phyloP scores from a whole-genome alignment of 108 stramenopile genomes.

The Cyclotella cryptica region DNA sequence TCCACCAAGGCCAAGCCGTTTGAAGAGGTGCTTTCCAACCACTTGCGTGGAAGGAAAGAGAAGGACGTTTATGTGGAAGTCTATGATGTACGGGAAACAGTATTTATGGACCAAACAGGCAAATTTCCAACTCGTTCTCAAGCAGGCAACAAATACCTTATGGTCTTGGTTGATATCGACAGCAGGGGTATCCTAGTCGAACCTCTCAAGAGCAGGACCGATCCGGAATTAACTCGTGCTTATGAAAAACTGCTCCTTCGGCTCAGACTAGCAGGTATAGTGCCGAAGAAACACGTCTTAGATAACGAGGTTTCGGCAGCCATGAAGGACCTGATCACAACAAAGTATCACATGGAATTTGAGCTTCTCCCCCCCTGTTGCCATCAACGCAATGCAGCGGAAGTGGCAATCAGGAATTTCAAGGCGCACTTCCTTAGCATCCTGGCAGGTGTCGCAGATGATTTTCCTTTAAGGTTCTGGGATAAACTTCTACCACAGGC shows the following conservation, averaged over 20 bases:
- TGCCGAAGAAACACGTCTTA: neutral
- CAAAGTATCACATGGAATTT: neutral
- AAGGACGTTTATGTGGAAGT: neutral
- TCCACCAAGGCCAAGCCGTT: neutral
- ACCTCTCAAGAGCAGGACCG: neutral
- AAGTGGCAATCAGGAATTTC: slow-evolving; percentile 2
- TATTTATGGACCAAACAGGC: neutral
- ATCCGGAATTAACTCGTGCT: neutral
- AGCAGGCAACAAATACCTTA: no score
- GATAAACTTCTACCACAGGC: neutral
- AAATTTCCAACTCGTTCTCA: no score
- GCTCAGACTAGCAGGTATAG: neutral
- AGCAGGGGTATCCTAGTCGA: neutral
- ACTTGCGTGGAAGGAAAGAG: neutral
- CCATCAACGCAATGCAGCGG: neutral
- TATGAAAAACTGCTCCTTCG: neutral
- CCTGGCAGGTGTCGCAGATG: neutral
- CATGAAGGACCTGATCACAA: neutral
- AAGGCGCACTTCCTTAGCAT: slow-evolving; percentile 6
- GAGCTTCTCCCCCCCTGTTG: neutral
- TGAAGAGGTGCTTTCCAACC: neutral
- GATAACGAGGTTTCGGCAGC: neutral
- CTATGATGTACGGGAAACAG: neutral
- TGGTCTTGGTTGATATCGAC: neutral
- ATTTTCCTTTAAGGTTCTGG: neutral